Evolutionary conservation across 2,329 filamentous ascomycete species (phyloP), one percentile per base, ranked within the genome.

Genomic region (Verticillium nonalfalfae): DNA sequence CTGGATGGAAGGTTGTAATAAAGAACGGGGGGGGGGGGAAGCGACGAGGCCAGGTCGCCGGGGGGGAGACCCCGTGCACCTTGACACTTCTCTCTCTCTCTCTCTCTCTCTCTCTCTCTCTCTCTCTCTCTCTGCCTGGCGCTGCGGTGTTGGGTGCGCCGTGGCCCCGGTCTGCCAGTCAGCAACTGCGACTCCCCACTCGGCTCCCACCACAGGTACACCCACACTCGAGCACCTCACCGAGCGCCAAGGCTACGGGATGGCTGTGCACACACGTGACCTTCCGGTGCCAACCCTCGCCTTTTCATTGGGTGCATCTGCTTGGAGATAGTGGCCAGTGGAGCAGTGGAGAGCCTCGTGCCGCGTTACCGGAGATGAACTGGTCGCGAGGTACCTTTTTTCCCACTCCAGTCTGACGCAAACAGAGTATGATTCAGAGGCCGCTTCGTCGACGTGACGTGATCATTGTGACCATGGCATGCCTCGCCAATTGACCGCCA

Each of bases 21-120:
- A 52, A 62, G 64, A 65, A 65, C 61, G 64, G 64, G 62, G 64
- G 64, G 62, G 64, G 64, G 61, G 57, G 63, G 64, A 65, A 63
- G 60, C 59, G 63, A 65, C 64, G 64, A 65, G 64, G 64, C 62
- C 59, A 64, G 58, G 45, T 26, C 45, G 45, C 45, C n/a, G 45
- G 45, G 45, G 45, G 45, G 45, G 45, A 52, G 45, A 11, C 45
- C 45, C 45, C 45, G 45, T 52, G 45, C 45, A 31, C 45, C 45
- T 52, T 21, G 15, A n/a, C 18, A 11, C n/a, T 14, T 39, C 15
- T 15, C 38, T 39, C 15, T 18, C 39, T 45, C 39, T 45, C 15
- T 18, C 21, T 21, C 21, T 39, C 15, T 15, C 38, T 39, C 15
- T 18, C 39, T 45, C 39, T 45, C 39, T 45, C 15, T 18, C 21